Evolutionary conservation across 768 basidiomycete genomes (phyloP), one percentile per base, ranked within the genome.

Genomic region (Clathrus columnatus): DNA sequence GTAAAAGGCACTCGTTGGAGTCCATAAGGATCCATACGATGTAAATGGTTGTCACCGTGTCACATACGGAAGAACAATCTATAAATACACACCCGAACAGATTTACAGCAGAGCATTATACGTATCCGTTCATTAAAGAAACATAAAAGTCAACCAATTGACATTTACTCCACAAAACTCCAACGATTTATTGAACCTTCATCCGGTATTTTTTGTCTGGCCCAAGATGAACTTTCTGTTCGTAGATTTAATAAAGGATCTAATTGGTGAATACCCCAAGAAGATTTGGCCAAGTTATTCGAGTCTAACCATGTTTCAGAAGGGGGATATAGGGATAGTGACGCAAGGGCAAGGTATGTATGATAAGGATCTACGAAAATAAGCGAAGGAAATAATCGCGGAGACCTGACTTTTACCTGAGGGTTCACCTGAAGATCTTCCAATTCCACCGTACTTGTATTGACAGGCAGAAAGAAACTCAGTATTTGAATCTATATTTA

Each of bases 281-380:
- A 69, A 10, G 24, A 46, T 17, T 64, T 69, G 10, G 68, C 67
- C 27, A 62, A 50, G 4, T 63, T 64, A 30, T 61, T 59, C 0
- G 61, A 45, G 5, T 24, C 45, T 11, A 56, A 41, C 52, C 48
- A 54, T 27, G 27, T 20, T 32, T 23, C 48, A n/a, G 56, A 21
- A n/a, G 78, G 77, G 28, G 80, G 72, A 67, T 78, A 81, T 63
- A 94, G 75, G 1, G 90, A 75, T 18, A 94, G 63, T 0, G 89
- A 85, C 0, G 95, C 93, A 30, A 96, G 70, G 1, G 90, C 82
- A 27, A 97, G 74, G 67, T 97, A 98, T 0, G 94, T 96, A 63
- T 99, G 95, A 64, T 91, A 95, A 0, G 95, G 92, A 72, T 99
- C 95, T 87, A 63, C 21, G 28, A 58, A 43, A 26, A 43, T 14